Evolutionary conservation across 2,329 filamentous ascomycete species (phyloP).

Genomic region (Daldinia sp.): DNA sequence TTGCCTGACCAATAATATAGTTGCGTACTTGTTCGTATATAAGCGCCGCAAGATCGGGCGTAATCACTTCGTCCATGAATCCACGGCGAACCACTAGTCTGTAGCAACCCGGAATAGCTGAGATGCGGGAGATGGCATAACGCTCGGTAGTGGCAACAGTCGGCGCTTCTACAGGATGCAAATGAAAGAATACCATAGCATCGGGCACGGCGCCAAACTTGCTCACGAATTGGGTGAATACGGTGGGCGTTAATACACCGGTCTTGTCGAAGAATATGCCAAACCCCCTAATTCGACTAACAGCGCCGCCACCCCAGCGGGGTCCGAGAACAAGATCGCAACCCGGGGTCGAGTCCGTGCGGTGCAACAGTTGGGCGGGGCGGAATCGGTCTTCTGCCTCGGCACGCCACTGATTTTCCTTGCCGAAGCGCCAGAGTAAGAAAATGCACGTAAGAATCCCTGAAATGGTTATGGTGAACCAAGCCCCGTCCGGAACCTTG

Average conservation of each 20-base stretch:
- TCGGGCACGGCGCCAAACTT: conserved; percentile 77
- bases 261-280: conserved; percentile 85
- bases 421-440: conserved; percentile 82
- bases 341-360: conserved; percentile 40
- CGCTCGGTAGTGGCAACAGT: conserved; percentile 63
- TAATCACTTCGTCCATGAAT: conserved; percentile 78
- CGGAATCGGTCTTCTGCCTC: conserved; percentile 72
- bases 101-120: conserved; percentile 72
- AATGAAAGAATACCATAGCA: conserved; percentile 79
- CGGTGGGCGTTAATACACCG: conserved; percentile 72
- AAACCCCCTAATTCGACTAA: conserved; percentile 66
- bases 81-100: conserved; percentile 77
- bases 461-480: conserved; percentile 79
- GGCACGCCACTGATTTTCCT: conserved; percentile 80
- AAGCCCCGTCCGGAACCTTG: conserved; percentile 81
- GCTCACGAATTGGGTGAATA: conserved; percentile 78
- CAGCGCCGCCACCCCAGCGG: conserved; percentile 57
- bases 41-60: conserved; percentile 69
- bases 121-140: conserved; percentile 59
- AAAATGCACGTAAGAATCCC: conserved; percentile 73
- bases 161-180: conserved; percentile 72
- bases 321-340: conserved; percentile 51
- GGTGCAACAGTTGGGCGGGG: conserved; percentile 55
- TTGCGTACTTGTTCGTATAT: conserved; percentile 70
- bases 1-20: conserved; percentile 58